Percentiles rank a stretch among this genome's conserved stretches.
Evolutionary conservation across 495 filamentous ascomycete genomes (phyloP).

Genomic region (Bacidia rubella): DNA sequence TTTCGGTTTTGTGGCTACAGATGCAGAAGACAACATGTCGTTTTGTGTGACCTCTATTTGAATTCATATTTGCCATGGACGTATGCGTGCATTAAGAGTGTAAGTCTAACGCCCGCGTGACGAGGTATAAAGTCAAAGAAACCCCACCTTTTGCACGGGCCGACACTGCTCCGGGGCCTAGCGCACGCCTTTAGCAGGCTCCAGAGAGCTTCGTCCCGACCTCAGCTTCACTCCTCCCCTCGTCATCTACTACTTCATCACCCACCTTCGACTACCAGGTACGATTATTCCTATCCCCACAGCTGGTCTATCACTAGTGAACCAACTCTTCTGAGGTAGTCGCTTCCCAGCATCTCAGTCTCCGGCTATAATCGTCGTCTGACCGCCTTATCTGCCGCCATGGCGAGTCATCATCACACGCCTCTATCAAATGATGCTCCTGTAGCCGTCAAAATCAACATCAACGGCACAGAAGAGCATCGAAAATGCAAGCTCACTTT

Average conservation of each 20-base stretch:
- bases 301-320: background rate
- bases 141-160: no score
- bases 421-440: slow-evolving; percentile 48
- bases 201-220: background rate
- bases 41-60: background rate
- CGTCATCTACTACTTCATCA: background rate
- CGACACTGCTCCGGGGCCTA: background rate
- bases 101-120: no score
- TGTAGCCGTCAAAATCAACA: slow-evolving; percentile 74
- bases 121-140: no score
- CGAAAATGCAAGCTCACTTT: slow-evolving; percentile 84
- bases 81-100: no score
- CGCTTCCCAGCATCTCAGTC: slow-evolving; percentile 6
- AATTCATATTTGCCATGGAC: no score
- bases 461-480: slow-evolving; percentile 44
- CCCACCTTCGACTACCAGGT: no score
- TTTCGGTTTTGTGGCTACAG: no score
- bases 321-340: background rate
- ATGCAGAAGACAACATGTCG: no score
- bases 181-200: background rate
- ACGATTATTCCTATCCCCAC: background rate
- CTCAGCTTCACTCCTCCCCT: background rate
- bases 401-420: slow-evolving; percentile 34
- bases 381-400: slow-evolving; percentile 16
- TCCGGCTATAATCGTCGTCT: slow-evolving; percentile 7